These are phyloP conservation scores for Trichoderma breve DNA, from an alignment of 2,329 filamentous ascomycete species.

Conservation along the genomic window DNA sequence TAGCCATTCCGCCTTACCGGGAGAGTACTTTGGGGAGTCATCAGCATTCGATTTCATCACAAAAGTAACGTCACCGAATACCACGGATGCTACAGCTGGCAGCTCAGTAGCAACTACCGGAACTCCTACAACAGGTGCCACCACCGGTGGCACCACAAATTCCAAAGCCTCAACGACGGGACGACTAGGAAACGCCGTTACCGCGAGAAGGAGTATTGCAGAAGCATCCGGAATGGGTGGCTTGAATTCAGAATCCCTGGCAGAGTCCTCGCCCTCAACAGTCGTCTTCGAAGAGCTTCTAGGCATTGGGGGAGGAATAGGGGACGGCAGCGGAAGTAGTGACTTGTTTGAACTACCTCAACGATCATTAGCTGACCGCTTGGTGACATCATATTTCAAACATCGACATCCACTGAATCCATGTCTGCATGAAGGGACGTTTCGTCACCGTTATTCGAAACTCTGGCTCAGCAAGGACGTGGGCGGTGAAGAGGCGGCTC, in stretches of 20 bases:
- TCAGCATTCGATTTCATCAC: slow-evolving; percentile 13
- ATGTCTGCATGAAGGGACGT: slow-evolving; percentile 9
- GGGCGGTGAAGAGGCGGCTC: slow-evolving; percentile 11
- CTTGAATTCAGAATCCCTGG: slow-evolving; percentile 1
- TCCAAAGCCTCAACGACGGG: neutral
- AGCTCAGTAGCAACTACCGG: neutral
- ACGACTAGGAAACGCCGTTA: neutral
- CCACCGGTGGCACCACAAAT: neutral
- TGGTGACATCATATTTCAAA: slow-evolving; percentile 10
- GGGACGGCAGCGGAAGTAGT: slow-evolving; percentile 2
- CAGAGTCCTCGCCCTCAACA: slow-evolving; percentile 8
- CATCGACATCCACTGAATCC: slow-evolving; percentile 12
- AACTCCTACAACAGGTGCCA: neutral
- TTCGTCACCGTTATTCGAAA: slow-evolving; percentile 7
- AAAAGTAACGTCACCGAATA: slow-evolving; percentile 10
- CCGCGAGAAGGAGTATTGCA: neutral
- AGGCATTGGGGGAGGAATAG: slow-evolving; percentile 6
- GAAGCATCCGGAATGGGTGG: neutral
- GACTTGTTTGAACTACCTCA: slow-evolving; percentile 12
- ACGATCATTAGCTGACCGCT: slow-evolving; percentile 3
- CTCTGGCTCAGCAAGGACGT: slow-evolving; percentile 12
- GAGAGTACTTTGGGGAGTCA: slow-evolving; percentile 14
- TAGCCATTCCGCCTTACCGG: slow-evolving; percentile 5
- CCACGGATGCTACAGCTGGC: neutral
- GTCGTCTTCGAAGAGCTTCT: slow-evolving; percentile 12